phyloP scores from a whole-genome alignment of 129 eudicot genomes.

The Helianthus tuberosus region DNA sequence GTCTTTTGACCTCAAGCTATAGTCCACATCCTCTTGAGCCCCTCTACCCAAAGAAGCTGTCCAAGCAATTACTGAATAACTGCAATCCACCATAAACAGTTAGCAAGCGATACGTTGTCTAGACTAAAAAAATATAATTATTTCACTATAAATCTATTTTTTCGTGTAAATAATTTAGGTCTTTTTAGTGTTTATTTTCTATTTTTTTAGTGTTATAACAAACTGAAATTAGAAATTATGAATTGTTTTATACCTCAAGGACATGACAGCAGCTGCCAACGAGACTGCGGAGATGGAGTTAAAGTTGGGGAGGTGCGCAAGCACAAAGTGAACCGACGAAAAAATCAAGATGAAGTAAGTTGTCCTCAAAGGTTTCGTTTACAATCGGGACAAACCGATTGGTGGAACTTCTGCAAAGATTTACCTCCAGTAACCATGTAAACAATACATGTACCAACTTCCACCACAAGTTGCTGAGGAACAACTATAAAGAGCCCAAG shows the following conservation, averaged over 20 bases:
- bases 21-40: constrained; percentile 39
- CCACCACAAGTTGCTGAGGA: constrained; percentile 65
- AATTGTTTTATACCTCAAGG: constrained; percentile 44
- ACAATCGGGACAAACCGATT: constrained; percentile 43
- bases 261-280: constrained; percentile 68
- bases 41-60: constrained; percentile 48
- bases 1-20: constrained; percentile 34
- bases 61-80: constrained; percentile 70
- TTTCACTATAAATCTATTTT: too few relatives aligned
- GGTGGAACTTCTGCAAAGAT: constrained; percentile 55
- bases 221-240: background rate
- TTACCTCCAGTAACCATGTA: constrained; percentile 74
- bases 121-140: background rate
- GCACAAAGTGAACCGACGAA: constrained; percentile 54
- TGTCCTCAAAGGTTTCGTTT: constrained; percentile 46
- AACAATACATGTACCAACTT: constrained; percentile 53
- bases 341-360: constrained; percentile 63
- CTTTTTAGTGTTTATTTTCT: too few relatives aligned
- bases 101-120: background rate
- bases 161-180: too few relatives aligned
- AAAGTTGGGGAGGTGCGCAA: constrained; percentile 66
- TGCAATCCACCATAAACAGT: constrained; percentile 25
- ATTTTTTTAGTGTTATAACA: background rate
- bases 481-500: constrained; percentile 63
- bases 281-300: constrained; percentile 60